Evolutionary conservation across 2,329 filamentous ascomycete genomes (phyloP).

Genomic region (Penicillium decumbens): DNA sequence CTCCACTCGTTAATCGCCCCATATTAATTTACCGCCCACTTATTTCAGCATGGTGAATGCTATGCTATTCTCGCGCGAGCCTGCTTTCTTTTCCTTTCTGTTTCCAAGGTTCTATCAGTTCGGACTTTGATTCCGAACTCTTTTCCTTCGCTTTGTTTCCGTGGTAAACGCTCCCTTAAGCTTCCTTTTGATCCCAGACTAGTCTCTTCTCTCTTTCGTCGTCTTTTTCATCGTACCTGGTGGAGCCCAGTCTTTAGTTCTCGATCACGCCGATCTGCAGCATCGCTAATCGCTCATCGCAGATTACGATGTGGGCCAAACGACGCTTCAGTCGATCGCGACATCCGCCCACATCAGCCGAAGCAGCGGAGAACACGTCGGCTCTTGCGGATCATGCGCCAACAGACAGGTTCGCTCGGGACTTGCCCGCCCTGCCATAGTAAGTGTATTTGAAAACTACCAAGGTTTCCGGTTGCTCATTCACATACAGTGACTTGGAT

Average conservation of each 20-base stretch:
- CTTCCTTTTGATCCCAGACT: not conserved
- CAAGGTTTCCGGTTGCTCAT: constrained; percentile 1
- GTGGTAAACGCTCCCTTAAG: not conserved
- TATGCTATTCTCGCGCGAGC: constrained; percentile 6
- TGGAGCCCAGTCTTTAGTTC: not conserved
- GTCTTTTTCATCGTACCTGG: not conserved
- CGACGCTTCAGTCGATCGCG: constrained; percentile 43
- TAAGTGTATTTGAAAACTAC: constrained; percentile 5
- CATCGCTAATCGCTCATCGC: not conserved
- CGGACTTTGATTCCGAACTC: not conserved
- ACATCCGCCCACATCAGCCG: constrained; percentile 44
- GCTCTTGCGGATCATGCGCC: constrained; percentile 31
- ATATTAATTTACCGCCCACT: constrained; percentile 18
- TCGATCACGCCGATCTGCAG: not conserved
- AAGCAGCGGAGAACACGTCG: constrained; percentile 44
- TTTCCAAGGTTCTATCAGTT: not conserved
- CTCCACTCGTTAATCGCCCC: constrained; percentile 22
- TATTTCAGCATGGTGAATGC: constrained; percentile 9
- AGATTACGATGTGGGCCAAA: constrained; percentile 53
- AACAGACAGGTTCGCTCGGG: constrained; percentile 27
- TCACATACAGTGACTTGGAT: constrained; percentile 6
- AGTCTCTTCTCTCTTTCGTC: not conserved
- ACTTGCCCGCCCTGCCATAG: constrained; percentile 28
- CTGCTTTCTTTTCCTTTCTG: not conserved
- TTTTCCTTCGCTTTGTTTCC: constrained; percentile 1